Base-by-base conservation (phyloP, 106 monocot genomes). In the Dendrobium huoshanense region DNA sequence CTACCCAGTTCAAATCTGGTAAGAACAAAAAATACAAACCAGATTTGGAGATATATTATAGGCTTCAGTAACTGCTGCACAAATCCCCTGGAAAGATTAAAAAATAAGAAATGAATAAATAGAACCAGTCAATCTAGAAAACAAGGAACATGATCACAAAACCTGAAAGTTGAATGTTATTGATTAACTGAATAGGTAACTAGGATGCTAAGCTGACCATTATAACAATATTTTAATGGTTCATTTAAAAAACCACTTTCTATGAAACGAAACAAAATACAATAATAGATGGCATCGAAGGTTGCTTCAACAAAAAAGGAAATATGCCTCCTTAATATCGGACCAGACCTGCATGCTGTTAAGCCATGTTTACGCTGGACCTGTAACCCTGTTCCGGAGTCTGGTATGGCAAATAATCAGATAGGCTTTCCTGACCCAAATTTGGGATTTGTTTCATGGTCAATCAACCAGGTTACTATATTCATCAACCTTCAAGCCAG, bases 1-100 rank as follows among this genome's bases (percentile, higher is more conserved):
- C 31, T 29, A 10, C 31, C 31, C 31, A 5, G 4, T 2, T 13
- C 25, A 31, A 29, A 29, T 43, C 29, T 79, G 43, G 43, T 70
- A 27, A 27, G 20, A 9, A 25, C 47, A 54, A 61, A 79, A 74
- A 43, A 72, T 20, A 83, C 86, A 79, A 86, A 91, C 96, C 92
- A 98, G 83, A 87, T 94, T 91, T 75, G 97, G 97, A 77, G 90
- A 59, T 78, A 98, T 82, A 83, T 91, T 91, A 83, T 92, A 98
- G 2, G 97, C 94, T 54, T 94, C 92, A 75, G 84, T 83, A 85
- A 92, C 88, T 51, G 82, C 90, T 74, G 80, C 44, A 54, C 94
- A 92, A 79, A 97, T 88, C n/a, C 72, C 75, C 97, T 96, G 82
- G 19, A 25, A 80, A 81, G 80, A 84, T 67, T 19, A 2, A 83